Conservation (phyloP, 139 green algal genomes). For the Picochlorum sp. region DNA sequence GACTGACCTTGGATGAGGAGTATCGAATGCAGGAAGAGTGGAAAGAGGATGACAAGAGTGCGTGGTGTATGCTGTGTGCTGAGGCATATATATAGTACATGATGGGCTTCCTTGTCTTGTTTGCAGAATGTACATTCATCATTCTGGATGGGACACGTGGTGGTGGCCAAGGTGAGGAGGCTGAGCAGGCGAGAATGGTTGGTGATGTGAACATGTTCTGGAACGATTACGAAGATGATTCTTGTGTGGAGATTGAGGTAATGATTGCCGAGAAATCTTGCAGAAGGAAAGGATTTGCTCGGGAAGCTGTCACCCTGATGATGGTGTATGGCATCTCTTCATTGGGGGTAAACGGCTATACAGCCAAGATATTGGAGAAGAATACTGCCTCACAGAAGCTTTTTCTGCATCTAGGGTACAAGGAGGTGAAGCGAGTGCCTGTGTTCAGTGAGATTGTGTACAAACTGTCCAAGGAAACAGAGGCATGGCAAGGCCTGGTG, state of each 20-base stretch:
- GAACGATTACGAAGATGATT: constrained; percentile 34
- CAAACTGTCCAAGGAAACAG: background rate
- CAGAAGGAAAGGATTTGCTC: constrained; percentile 45
- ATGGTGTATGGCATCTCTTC: constrained; percentile 51
- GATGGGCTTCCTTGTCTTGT: background rate
- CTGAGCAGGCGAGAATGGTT: constrained; percentile 40
- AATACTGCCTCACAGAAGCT: constrained; percentile 57
- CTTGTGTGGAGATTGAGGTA: constrained; percentile 39
- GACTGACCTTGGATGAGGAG: constrained; percentile 58
- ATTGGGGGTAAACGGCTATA: constrained; percentile 38
- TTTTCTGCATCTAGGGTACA: constrained; percentile 56
- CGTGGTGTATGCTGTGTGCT: constrained; percentile 1
- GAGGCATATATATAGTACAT: background rate
- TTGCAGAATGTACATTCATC: constrained; percentile 70
- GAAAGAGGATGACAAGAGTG: constrained; percentile 57
- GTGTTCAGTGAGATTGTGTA: constrained; percentile 60
- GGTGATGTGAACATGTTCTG: constrained; percentile 56
- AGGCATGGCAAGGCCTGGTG: too few relatives aligned
- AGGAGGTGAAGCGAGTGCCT: constrained; percentile 29
- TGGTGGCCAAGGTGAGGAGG: constrained; percentile 29
- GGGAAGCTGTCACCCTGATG: constrained; percentile 58
- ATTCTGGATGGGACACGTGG: constrained; percentile 43
- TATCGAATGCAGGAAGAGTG: constrained; percentile 72
- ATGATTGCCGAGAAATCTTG: constrained; percentile 67
- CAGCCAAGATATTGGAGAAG: constrained; percentile 59